A percentile compares a stretch with the other conserved stretches of the same genome.
phyloP scores from a whole-genome alignment of 169 alveolate genomes.

The Condylostoma magnum region DNA sequence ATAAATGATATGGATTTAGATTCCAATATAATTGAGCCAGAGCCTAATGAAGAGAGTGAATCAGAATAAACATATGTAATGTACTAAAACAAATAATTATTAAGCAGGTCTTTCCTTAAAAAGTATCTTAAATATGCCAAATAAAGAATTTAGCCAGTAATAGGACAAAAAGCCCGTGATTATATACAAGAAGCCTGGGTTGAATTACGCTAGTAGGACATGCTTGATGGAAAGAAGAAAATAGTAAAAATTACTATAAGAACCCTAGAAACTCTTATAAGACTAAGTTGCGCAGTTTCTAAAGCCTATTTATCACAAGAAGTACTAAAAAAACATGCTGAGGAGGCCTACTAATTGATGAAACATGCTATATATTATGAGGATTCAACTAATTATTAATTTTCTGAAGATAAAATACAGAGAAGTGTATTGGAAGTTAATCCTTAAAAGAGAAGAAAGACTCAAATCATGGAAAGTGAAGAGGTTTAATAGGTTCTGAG shows the following conservation, averaged over 20 bases:
- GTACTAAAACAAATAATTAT: too few relatives aligned
- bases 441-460: too few relatives aligned
- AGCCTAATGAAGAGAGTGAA: constrained; percentile 90
- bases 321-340: constrained; percentile 50
- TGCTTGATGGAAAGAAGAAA: constrained; percentile 89
- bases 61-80: too few relatives aligned
- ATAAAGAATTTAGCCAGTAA: constrained; percentile 49
- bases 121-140: constrained; percentile 78
- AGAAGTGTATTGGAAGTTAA: too few relatives aligned
- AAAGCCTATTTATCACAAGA: constrained; percentile 62
- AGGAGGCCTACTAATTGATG: constrained; percentile 53
- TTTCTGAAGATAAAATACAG: too few relatives aligned
- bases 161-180: constrained; percentile 79
- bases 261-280: constrained; percentile 92
- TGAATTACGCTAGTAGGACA: constrained; percentile 88
- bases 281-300: constrained; percentile 96
- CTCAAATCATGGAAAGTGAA: too few relatives aligned
- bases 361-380: constrained; percentile 25
- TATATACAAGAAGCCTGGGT: constrained; percentile 91
- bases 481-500: too few relatives aligned
- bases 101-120: constrained; percentile 67
- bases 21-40: constrained; percentile 84
- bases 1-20: constrained; percentile 50
- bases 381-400: too few relatives aligned
- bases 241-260: constrained; percentile 94